Evolutionary conservation across 2,329 filamentous ascomycete species (phyloP).

Genomic region (Microascus cirrosus): DNA sequence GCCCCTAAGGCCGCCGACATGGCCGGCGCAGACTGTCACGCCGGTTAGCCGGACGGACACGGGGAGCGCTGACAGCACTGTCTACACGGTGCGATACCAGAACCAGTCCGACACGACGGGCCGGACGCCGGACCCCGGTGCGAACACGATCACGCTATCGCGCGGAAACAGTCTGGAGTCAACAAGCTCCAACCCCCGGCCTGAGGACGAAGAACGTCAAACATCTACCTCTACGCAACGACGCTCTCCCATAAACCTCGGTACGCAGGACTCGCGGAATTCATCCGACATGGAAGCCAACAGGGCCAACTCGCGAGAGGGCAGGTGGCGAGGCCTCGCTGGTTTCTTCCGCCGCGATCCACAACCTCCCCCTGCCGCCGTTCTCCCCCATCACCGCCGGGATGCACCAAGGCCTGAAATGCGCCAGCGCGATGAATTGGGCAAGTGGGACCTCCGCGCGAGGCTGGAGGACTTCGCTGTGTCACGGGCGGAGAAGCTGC

Average conservation of each 20-base stretch:
- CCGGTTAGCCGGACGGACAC: slow-evolving; percentile 52
- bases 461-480: slow-evolving; percentile 51
- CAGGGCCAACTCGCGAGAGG: neutral
- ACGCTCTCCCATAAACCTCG: no score
- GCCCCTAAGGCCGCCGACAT: slow-evolving; percentile 33
- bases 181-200: neutral
- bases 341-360: neutral
- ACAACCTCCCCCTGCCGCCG: neutral
- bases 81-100: slow-evolving; percentile 52
- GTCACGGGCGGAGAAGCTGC: slow-evolving; percentile 46
- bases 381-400: neutral
- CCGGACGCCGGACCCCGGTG: slow-evolving; percentile 28
- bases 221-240: neutral
- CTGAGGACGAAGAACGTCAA: neutral
- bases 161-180: neutral
- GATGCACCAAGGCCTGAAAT: neutral
- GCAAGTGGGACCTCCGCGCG: slow-evolving; percentile 43
- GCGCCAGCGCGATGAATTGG: slow-evolving; percentile 12
- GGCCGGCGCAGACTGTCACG: slow-evolving; percentile 43
- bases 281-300: slow-evolving; percentile 7
- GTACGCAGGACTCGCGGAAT: neutral
- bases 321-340: neutral
- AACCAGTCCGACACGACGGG: slow-evolving; percentile 40
- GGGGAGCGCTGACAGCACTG: slow-evolving; percentile 51
- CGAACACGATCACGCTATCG: neutral